Evolutionary conservation across 2,329 filamentous ascomycete species (phyloP), one percentile per base, ranked within the genome.

Genomic region (Fusarium sp.): DNA sequence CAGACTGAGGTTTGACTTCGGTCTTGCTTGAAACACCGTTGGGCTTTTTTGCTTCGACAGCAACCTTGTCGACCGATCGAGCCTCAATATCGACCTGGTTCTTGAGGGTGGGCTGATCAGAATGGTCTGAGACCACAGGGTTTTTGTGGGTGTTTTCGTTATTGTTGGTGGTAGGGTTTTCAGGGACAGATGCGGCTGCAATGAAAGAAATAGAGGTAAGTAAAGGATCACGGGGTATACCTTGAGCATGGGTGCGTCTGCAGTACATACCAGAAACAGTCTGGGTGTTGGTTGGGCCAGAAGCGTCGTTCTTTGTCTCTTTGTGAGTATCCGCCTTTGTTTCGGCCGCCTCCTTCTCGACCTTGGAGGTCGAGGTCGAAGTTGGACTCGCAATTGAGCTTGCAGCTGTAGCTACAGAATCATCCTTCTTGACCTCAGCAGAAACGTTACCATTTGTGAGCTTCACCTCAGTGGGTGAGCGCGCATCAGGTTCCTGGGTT

Each of bases 191-290:
- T 58, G 60, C 56, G 41, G 59, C 70, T 73, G 37, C 27, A 53
- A 40, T 6, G 54, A 41, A 40, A 45, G 35, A n/a, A 60, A 23
- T n/a, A 54, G 57, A n/a, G 27, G 64, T 75, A 26, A 76, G 74
- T 35, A 37, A 52, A 42, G n/a, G 23, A 20, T 52, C 44, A 26
- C 8, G n/a, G 26, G 23, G 12, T 30, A 20, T 48, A 37, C 44
- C 18, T 32, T 59, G 38, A 41, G 17, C 40, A 30, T 42, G 15
- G 32, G 38, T 9, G 45, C 32, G 41, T 40, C 48, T 64, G 55
- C 33, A 45, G 60, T 60, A 76, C 75, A 40, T 77, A 77, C 75
- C 74, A 50, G 72, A 63, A 58, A 64, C 59, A 54, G 66, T 59
- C 33, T 76, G 62, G 45, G 60, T 58, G 58, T 57, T 67, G 44